Conservation (phyloP, 345 rosid genomes). For the Eucalyptus marginata region DNA sequence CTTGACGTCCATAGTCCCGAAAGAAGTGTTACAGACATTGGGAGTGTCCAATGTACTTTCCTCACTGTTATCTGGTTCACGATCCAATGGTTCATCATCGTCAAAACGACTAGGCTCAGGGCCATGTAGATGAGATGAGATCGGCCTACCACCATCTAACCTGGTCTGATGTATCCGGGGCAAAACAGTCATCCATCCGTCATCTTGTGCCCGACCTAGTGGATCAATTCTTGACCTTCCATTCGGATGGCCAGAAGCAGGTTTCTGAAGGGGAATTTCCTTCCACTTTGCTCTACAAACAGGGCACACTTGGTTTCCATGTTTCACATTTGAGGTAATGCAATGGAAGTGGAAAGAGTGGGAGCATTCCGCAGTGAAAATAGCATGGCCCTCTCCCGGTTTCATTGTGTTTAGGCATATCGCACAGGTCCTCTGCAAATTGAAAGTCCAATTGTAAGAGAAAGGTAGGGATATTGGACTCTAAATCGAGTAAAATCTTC, state of each 20-base stretch:
- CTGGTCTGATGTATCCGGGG: slow-evolving; percentile 37
- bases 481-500: background rate
- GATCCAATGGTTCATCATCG: slow-evolving; percentile 68
- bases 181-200: slow-evolving; percentile 48
- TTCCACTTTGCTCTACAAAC: slow-evolving; percentile 93
- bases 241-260: slow-evolving; percentile 16
- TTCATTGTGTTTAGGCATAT: slow-evolving; percentile 77
- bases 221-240: slow-evolving; percentile 30
- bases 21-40: slow-evolving; percentile 9
- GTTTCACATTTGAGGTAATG: slow-evolving; percentile 83
- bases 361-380: slow-evolving; percentile 95
- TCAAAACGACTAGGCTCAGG: slow-evolving; percentile 61
- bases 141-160: slow-evolving; percentile 30
- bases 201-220: slow-evolving; percentile 43
- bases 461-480: background rate
- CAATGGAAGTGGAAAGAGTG: slow-evolving; percentile 97
- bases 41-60: background rate
- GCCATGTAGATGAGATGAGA: slow-evolving; percentile 29
- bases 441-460: background rate
- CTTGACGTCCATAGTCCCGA: slow-evolving; percentile 39
- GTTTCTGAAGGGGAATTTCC: slow-evolving; percentile 66
- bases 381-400: slow-evolving; percentile 82
- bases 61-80: slow-evolving; percentile 17
- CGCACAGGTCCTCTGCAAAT: slow-evolving; percentile 75
- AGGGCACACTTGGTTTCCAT: slow-evolving; percentile 92